phyloP scores from a whole-genome alignment of 2,329 filamentous ascomycete genomes.

The Emmonsiellopsis sp. region DNA sequence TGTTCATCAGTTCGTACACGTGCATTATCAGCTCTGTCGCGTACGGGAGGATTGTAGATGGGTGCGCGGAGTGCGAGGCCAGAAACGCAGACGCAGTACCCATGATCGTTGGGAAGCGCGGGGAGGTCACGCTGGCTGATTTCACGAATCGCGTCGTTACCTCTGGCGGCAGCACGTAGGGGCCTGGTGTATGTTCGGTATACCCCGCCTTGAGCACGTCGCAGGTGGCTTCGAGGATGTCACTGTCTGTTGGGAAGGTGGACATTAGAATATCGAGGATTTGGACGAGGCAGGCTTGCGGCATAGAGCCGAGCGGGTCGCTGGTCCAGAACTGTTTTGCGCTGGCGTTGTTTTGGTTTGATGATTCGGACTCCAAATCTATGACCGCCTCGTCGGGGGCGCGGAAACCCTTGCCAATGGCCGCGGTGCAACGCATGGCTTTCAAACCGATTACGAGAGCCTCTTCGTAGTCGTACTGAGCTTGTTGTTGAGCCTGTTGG shows the following conservation, averaged over 20 bases:
- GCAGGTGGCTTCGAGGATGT: conserved; percentile 37
- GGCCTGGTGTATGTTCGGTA: conserved; percentile 32
- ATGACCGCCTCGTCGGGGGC: conserved; percentile 28
- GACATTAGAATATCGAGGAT: conserved; percentile 32
- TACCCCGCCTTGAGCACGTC: conserved; percentile 39
- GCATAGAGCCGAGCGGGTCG: conserved; percentile 19
- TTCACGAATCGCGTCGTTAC: conserved; percentile 34
- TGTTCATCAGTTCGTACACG: conserved; percentile 30
- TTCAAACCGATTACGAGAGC: conserved; percentile 26
- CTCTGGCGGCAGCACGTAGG: conserved; percentile 35
- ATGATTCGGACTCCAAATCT: conserved; percentile 20
- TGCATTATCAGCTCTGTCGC: conserved; percentile 29
- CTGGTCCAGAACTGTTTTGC: conserved; percentile 31
- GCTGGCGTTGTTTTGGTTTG: conserved; percentile 14
- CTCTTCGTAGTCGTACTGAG: conserved; percentile 22
- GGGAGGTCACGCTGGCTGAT: conserved; percentile 24
- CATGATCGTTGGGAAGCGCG: conserved; percentile 28
- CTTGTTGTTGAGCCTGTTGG: conserved; percentile 24
- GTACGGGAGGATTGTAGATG: conserved; percentile 25
- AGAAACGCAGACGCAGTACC: conserved; percentile 38
- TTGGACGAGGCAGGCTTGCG: conserved; percentile 31
- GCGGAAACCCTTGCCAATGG: conserved; percentile 32
- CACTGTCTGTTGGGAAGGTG: conserved; percentile 30
- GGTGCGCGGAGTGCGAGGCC: conserved; percentile 31
- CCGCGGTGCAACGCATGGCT: conserved; percentile 32